A percentile compares a stretch with the other conserved stretches of the same genome.
Evolutionary conservation across 2,329 filamentous ascomycete species (phyloP).

Genomic region (Didymella segeticola): DNA sequence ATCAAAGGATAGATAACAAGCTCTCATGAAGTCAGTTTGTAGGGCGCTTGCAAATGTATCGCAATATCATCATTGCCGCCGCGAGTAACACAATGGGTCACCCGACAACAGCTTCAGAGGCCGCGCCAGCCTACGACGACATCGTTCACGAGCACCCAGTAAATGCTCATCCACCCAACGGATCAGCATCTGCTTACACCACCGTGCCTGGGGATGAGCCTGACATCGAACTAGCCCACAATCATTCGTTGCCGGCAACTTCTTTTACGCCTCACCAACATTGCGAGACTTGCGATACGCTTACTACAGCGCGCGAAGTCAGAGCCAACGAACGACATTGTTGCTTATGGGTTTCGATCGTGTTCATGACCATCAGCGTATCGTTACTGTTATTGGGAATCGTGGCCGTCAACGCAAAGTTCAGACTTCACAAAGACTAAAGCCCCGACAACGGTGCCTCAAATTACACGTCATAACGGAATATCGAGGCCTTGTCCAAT

Average conservation of each 20-base stretch:
- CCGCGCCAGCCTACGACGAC: constrained; percentile 13
- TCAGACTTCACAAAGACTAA: neutral
- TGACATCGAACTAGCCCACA: constrained; percentile 9
- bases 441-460: neutral
- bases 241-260: neutral
- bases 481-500: too few relatives aligned
- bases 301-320: constrained; percentile 5
- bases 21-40: neutral
- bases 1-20: constrained; percentile 1
- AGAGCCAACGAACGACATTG: constrained; percentile 7
- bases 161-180: neutral
- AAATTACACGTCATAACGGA: too few relatives aligned
- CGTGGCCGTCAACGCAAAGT: constrained; percentile 6
- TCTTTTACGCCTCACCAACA: constrained; percentile 5
- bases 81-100: constrained; percentile 7
- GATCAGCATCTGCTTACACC: neutral
- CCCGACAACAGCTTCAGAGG: neutral
- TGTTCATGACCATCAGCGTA: neutral
- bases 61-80: constrained; percentile 1
- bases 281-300: constrained; percentile 14
- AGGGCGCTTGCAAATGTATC: neutral
- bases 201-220: constrained; percentile 3
- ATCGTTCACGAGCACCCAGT: constrained; percentile 7
- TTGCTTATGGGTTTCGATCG: constrained; percentile 11
- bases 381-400: neutral